Percentiles rank a stretch among this genome's conserved stretches.
Conservation (phyloP, 106 monocot genomes). For the Triglochin maritima region DNA sequence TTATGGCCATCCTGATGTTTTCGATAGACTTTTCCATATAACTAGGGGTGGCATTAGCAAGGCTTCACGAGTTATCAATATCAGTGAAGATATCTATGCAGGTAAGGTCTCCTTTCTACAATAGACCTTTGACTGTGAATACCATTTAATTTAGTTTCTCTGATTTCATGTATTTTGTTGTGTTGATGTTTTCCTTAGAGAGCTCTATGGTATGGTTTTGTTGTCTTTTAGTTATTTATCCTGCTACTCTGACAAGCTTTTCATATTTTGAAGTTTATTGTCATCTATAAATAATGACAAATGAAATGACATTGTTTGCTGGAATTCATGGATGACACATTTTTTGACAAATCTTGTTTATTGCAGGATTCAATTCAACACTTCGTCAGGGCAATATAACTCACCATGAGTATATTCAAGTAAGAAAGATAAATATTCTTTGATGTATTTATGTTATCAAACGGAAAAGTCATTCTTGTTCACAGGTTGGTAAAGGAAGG, state of each 20-base stretch:
- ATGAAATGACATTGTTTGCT: no score
- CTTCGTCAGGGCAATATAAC: conserved; percentile 82
- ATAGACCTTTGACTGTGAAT: neutral
- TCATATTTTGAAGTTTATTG: no score
- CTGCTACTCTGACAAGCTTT: no score
- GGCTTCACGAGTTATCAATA: conserved; percentile 83
- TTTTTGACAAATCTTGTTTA: neutral
- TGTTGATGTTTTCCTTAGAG: neutral
- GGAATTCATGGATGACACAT: neutral
- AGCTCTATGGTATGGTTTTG: no score
- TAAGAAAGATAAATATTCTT: conserved; percentile 2
- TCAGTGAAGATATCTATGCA: conserved; percentile 90
- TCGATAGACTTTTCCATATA: conserved; percentile 85
- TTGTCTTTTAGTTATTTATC: no score
- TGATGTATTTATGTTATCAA: neutral
- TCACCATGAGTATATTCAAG: conserved; percentile 92
- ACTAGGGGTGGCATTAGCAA: conserved; percentile 93
- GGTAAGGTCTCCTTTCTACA: conserved; percentile 18
- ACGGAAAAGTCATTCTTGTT: conserved; percentile 2
- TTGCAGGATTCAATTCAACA: conserved; percentile 81
- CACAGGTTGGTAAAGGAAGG: conserved; percentile 81
- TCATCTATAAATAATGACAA: no score
- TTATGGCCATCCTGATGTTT: conserved; percentile 95
- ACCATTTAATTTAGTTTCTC: neutral
- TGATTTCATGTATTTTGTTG: neutral